Evolutionary conservation across 768 basidiomycete genomes (phyloP).

Genomic region (Mycena chlorophos): DNA sequence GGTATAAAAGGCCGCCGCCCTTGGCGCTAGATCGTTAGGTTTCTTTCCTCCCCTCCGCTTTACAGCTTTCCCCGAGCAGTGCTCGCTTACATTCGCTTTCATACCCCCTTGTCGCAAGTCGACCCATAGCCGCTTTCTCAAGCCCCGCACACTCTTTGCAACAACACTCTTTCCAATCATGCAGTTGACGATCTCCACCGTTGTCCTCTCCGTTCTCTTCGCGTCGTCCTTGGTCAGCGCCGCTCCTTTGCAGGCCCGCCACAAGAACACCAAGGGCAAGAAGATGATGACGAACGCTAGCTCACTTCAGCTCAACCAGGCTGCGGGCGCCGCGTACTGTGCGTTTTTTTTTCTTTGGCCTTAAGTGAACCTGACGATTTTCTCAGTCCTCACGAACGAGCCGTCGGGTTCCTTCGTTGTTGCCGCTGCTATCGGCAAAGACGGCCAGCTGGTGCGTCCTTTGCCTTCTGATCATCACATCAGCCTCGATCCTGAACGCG

Average conservation of each 20-base stretch:
- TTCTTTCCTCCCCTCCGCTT: constrained; percentile 17
- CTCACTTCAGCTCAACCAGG: not conserved
- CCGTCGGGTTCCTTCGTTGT: constrained; percentile 46
- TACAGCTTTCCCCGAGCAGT: constrained; percentile 14
- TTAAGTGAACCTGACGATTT: constrained; percentile 4
- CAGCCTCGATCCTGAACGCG: not conserved
- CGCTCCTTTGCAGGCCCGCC: constrained; percentile 10
- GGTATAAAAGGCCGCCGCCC: constrained; percentile 8
- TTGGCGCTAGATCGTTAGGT: constrained; percentile 6
- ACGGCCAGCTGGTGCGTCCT: constrained; percentile 41
- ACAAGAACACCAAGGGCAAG: constrained; percentile 6
- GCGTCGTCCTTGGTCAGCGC: constrained; percentile 18
- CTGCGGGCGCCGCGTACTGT: constrained; percentile 35
- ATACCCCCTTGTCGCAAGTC: constrained; percentile 14
- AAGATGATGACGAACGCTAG: constrained; percentile 14
- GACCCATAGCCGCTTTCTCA: constrained; percentile 21
- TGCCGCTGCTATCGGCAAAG: constrained; percentile 40
- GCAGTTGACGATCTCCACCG: constrained; percentile 24
- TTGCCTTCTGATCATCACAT: not conserved
- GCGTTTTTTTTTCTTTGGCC: constrained; percentile 1
- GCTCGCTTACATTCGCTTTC: constrained; percentile 23
- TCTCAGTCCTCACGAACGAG: constrained; percentile 53
- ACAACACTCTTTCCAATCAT: constrained; percentile 10
- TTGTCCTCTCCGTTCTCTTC: constrained; percentile 21
- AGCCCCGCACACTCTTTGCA: constrained; percentile 9